phyloP scores from a whole-genome alignment of 2,329 filamentous ascomycete species.

The Fonsecaea monophora region DNA sequence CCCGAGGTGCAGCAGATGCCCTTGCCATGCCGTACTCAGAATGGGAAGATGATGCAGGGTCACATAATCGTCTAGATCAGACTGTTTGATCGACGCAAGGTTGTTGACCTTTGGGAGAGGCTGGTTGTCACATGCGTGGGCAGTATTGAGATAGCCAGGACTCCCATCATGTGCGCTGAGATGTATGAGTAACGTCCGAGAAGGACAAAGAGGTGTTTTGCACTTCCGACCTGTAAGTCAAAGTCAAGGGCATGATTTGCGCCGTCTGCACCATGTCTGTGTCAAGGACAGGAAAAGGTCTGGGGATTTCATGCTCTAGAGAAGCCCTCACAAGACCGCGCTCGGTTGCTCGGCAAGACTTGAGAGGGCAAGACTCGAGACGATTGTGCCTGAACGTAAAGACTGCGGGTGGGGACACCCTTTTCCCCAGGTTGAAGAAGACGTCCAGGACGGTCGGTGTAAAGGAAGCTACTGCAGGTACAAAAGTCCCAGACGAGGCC shows the following conservation, averaged over 20 bases:
- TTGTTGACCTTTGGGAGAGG: not conserved
- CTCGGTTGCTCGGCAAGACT: not conserved
- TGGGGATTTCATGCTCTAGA: not conserved
- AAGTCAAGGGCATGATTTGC: not conserved
- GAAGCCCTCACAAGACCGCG: not conserved
- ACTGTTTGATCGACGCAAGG: conserved; percentile 8
- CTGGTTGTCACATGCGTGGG: not conserved
- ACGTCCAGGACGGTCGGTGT: conserved; percentile 13
- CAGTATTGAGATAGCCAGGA: not conserved
- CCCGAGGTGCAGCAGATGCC: not conserved
- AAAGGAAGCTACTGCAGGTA: conserved; percentile 29
- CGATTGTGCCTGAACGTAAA: not conserved
- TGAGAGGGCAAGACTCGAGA: not conserved
- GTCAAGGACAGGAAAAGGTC: not conserved
- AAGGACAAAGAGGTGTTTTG: not conserved
- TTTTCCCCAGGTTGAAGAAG: conserved; percentile 19
- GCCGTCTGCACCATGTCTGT: conserved; percentile 2
- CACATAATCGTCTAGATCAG: not conserved
- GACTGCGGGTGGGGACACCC: not conserved
- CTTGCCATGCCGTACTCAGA: not conserved
- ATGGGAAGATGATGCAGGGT: not conserved
- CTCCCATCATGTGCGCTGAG: not conserved
- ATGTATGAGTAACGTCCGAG: not conserved
- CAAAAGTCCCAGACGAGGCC: not conserved
- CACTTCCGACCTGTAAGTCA: not conserved